Conservation (phyloP, 768 basidiomycete species). For the Infundibulicybe gibba region DNA sequence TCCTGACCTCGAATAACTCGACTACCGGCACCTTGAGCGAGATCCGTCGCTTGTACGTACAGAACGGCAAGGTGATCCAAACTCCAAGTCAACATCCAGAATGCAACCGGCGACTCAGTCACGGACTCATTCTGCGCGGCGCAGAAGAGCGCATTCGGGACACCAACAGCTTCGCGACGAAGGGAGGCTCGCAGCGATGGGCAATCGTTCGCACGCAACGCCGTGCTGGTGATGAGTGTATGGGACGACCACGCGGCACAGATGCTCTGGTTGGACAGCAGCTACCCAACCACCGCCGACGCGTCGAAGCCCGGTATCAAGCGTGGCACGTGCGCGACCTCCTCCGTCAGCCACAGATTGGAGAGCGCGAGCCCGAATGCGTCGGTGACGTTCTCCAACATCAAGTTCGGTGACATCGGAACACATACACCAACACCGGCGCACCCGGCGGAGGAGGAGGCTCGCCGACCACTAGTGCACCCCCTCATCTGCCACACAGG, state of each 20-base stretch:
- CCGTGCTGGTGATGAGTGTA: slow-evolving; percentile 46
- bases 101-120: slow-evolving; percentile 40
- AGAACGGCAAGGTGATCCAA: slow-evolving; percentile 49
- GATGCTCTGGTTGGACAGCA: slow-evolving; percentile 58
- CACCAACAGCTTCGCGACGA: slow-evolving; percentile 36
- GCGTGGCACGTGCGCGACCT: slow-evolving; percentile 48
- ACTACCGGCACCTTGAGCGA: slow-evolving; percentile 44
- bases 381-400: slow-evolving; percentile 51
- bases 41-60: slow-evolving; percentile 54
- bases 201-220: slow-evolving; percentile 33
- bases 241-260: slow-evolving; percentile 54
- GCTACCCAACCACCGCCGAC: slow-evolving; percentile 35
- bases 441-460: slow-evolving; percentile 3
- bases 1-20: slow-evolving; percentile 44
- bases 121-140: slow-evolving; percentile 43
- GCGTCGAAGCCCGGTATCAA: slow-evolving; percentile 37
- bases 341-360: slow-evolving; percentile 37
- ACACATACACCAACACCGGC: slow-evolving; percentile 6
- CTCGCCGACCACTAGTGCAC: slow-evolving; percentile 13
- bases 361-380: slow-evolving; percentile 34
- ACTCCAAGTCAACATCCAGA: slow-evolving; percentile 45
- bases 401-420: slow-evolving; percentile 45
- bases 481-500: slow-evolving; percentile 25
- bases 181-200: slow-evolving; percentile 35
- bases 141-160: slow-evolving; percentile 48